These are phyloP conservation scores for Eremothecium cymbalariae DNA, from an alignment of 1,139 yeast genomes.

Conservation along the genomic window DNA sequence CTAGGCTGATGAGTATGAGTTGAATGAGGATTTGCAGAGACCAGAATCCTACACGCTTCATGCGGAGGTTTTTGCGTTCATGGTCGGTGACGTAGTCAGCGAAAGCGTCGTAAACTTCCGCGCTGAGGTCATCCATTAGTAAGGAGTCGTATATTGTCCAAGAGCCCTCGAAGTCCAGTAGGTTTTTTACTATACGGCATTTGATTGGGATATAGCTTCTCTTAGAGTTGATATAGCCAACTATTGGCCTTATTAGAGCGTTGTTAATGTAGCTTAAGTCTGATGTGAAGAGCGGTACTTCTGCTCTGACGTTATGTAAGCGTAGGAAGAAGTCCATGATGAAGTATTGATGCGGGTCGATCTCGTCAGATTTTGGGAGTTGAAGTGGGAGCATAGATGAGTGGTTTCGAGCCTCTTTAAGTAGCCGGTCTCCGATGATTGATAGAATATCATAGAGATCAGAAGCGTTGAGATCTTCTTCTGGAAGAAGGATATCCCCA, in stretches of 20 bases:
- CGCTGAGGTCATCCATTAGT: constrained; percentile 84
- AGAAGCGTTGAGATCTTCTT: constrained; percentile 20
- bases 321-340: constrained; percentile 71
- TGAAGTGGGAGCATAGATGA: constrained; percentile 15
- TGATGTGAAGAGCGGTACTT: constrained; percentile 75
- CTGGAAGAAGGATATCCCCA: constrained; percentile 54
- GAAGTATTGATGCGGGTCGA: constrained; percentile 46
- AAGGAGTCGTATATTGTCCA: constrained; percentile 94
- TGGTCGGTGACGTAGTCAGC: constrained; percentile 85
- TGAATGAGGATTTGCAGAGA: constrained; percentile 78
- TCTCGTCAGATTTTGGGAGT: constrained; percentile 23
- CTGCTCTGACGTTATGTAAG: constrained; percentile 78
- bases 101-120: constrained; percentile 85
- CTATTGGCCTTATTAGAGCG: constrained; percentile 89
- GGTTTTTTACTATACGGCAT: constrained; percentile 72
- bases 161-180: constrained; percentile 82
- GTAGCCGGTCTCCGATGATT: constrained; percentile 20
- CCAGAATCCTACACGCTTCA: constrained; percentile 90
- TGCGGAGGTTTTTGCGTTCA: constrained; percentile 59
- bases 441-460: constrained; percentile 21
- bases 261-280: constrained; percentile 83
- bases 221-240: constrained; percentile 85
- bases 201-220: constrained; percentile 83
- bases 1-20: constrained; percentile 70
- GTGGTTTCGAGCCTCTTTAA: constrained; percentile 22